These are phyloP conservation scores for Tolypocladium ophioglossoides DNA, from an alignment of 2,329 filamentous ascomycete genomes.

Conservation along the genomic window DNA sequence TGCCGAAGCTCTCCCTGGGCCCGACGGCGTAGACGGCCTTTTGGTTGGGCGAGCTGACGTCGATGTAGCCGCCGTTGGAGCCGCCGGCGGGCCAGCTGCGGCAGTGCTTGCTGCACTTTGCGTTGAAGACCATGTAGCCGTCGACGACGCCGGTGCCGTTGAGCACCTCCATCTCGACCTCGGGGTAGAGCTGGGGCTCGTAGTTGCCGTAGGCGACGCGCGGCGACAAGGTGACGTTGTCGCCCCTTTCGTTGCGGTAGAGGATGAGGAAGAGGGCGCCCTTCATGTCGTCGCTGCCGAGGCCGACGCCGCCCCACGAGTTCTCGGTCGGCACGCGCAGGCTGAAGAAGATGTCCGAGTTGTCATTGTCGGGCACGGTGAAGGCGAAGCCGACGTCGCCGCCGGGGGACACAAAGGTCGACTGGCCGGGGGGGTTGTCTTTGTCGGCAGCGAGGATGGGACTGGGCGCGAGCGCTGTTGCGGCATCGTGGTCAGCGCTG, in stretches of 20 bases:
- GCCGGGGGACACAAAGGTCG: constrained; percentile 33
- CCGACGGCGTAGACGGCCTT: constrained; percentile 48
- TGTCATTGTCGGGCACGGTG: constrained; percentile 34
- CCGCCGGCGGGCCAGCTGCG: constrained; percentile 32
- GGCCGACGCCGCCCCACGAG: constrained; percentile 44
- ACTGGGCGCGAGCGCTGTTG: constrained; percentile 12
- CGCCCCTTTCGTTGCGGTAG: constrained; percentile 35
- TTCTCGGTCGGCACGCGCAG: constrained; percentile 33
- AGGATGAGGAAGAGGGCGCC: constrained; percentile 42
- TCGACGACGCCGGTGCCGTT: constrained; percentile 36
- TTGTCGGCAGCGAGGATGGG: constrained; percentile 14
- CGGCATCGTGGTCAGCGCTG: background rate
- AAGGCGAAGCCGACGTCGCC: constrained; percentile 37
- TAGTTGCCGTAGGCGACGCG: constrained; percentile 38
- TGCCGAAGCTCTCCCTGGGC: constrained; percentile 30
- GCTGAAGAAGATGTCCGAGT: constrained; percentile 43
- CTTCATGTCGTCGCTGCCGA: constrained; percentile 40
- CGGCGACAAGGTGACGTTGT: constrained; percentile 45
- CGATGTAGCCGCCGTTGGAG: constrained; percentile 29
- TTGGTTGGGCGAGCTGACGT: constrained; percentile 35
- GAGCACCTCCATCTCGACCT: constrained; percentile 33
- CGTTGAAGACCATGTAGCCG: constrained; percentile 37
- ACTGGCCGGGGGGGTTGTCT: constrained; percentile 21
- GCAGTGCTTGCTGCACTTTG: constrained; percentile 39
- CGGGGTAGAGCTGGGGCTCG: constrained; percentile 38